These are phyloP conservation scores for Jaapia argillacea DNA, from an alignment of 768 basidiomycete genomes.

Conservation along the genomic window DNA sequence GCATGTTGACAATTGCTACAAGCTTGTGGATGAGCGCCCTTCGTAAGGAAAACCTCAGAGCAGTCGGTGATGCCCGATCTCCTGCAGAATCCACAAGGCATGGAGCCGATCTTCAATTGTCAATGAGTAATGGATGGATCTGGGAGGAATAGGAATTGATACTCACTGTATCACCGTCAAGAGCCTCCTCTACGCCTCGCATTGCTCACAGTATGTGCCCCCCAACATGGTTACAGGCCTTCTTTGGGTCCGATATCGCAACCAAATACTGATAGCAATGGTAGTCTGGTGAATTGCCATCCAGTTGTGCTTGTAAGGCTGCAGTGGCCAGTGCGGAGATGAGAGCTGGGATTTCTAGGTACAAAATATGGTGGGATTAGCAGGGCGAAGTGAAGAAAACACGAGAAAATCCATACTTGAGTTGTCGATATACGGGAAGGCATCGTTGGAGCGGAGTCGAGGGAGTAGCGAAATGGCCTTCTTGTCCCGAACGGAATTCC, in stretches of 20 bases:
- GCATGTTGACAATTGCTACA: conserved; percentile 7
- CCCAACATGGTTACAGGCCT: conserved; percentile 6
- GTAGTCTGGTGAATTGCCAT: neutral
- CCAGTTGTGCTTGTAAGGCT: neutral
- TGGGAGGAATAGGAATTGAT: neutral
- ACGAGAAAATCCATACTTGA: neutral
- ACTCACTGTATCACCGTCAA: conserved; percentile 4
- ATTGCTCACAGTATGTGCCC: conserved; percentile 6
- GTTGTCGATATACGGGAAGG: conserved; percentile 2
- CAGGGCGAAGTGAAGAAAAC: neutral
- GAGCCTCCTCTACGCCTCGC: conserved; percentile 3
- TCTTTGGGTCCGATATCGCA: neutral
- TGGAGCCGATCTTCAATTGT: conserved; percentile 8
- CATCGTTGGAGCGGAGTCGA: neutral
- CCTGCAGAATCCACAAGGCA: conserved; percentile 20
- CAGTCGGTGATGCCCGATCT: conserved; percentile 1
- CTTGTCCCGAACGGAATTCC: neutral
- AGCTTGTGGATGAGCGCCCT: conserved; percentile 9
- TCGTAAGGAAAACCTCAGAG: conserved; percentile 7
- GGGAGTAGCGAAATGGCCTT: conserved; percentile 3
- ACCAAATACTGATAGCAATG: conserved; percentile 6
- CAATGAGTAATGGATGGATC: too few relatives aligned
- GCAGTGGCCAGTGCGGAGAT: neutral
- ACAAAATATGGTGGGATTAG: too few relatives aligned
- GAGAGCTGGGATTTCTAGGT: neutral